These are phyloP conservation scores for Ceratocystis ficicola DNA, from an alignment of 2,329 filamentous ascomycete genomes.

Conservation along the genomic window DNA sequence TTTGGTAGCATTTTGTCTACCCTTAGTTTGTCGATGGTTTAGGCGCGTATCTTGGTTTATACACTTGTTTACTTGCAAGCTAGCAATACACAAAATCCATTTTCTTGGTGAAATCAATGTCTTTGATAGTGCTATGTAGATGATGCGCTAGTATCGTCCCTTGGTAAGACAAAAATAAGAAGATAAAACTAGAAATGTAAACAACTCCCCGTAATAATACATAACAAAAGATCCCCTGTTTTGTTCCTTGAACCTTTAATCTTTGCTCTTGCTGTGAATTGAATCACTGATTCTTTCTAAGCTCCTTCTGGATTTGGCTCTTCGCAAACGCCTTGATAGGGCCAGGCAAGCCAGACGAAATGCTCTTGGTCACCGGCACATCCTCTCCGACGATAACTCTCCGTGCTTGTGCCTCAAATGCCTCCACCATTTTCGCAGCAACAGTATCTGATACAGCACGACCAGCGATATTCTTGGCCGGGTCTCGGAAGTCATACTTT, in stretches of 20 bases:
- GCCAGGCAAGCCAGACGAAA: constrained; percentile 13
- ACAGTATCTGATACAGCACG: constrained; percentile 71
- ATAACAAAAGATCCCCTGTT: neutral
- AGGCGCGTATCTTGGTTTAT: neutral
- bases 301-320: constrained; percentile 23
- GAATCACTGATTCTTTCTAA: constrained; percentile 22
- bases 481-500: constrained; percentile 74
- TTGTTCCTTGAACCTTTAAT: neutral
- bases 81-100: neutral
- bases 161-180: neutral
- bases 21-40: neutral
- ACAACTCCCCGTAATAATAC: neutral
- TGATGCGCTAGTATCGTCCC: neutral
- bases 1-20: constrained; percentile 1
- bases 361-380: constrained; percentile 5
- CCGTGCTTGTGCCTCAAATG: constrained; percentile 73
- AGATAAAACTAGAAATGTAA: neutral
- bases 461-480: constrained; percentile 75
- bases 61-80: neutral
- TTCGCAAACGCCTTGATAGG: constrained; percentile 22
- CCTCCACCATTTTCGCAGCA: constrained; percentile 78
- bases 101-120: neutral
- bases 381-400: constrained; percentile 36
- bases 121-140: neutral
- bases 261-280: neutral